These are phyloP conservation scores for Ganoderma lucidum DNA, from an alignment of 1,284 basidiomycete species.

Conservation along the genomic window DNA sequence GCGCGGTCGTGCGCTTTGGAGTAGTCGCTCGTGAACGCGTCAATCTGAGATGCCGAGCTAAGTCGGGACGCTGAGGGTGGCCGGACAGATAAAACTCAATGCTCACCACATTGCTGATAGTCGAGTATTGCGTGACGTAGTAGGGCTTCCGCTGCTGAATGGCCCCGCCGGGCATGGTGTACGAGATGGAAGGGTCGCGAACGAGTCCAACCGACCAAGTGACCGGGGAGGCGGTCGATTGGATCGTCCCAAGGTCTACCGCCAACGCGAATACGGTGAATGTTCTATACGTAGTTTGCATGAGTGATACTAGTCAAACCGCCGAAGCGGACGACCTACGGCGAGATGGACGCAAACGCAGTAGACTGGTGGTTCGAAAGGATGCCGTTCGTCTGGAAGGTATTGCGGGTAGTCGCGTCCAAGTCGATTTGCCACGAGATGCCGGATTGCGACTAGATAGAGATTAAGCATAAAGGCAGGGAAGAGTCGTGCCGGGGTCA, in stretches of 20 bases:
- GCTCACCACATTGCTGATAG: conserved; percentile 32
- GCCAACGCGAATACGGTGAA: conserved; percentile 35
- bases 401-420: conserved; percentile 17
- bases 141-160: conserved; percentile 38
- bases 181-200: conserved; percentile 35
- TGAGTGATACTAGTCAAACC: background rate
- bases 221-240: conserved; percentile 28
- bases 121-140: conserved; percentile 34
- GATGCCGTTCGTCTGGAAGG: conserved; percentile 26
- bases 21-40: conserved; percentile 39
- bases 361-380: conserved; percentile 25
- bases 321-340: conserved; percentile 18
- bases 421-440: conserved; percentile 31
- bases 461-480: background rate
- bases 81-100: background rate
- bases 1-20: conserved; percentile 33
- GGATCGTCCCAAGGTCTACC: conserved; percentile 35
- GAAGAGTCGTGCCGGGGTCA: background rate
- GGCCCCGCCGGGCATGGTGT: conserved; percentile 29
- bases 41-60: conserved; percentile 30
- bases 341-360: conserved; percentile 24
- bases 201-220: conserved; percentile 38
- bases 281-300: conserved; percentile 12
- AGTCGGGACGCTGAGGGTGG: background rate
- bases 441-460: conserved; percentile 18